Conservation (phyloP, 2,329 filamentous ascomycete genomes). For the Microdochium bolleyi region DNA sequence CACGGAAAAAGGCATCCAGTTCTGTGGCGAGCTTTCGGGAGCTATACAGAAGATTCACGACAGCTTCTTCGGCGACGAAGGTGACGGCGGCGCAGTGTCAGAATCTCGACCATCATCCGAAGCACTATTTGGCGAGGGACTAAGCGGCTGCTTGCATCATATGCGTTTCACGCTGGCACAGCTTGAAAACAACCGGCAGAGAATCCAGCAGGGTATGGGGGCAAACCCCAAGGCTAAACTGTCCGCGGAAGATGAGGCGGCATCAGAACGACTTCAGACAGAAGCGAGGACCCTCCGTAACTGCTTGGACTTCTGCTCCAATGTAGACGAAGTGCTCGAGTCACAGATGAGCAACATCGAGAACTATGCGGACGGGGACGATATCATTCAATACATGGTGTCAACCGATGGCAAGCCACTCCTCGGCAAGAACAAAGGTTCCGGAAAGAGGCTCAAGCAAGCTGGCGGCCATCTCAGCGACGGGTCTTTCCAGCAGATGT, state of each 20-base stretch:
- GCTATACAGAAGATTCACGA: conserved; percentile 1
- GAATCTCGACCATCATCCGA: background rate
- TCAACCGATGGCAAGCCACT: conserved; percentile 1
- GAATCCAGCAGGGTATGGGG: background rate
- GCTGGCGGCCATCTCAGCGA: conserved; percentile 1
- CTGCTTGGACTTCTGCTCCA: conserved; percentile 1
- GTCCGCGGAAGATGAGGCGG: background rate
- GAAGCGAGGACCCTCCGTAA: conserved; percentile 1
- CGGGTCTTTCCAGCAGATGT: conserved; percentile 1
- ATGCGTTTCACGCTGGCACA: conserved; percentile 2
- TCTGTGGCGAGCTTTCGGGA: conserved; percentile 1
- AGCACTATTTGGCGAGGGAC: conserved; percentile 1
- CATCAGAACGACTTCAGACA: background rate
- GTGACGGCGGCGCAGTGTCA: too few species aligned
- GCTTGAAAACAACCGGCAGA: background rate
- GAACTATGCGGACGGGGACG: conserved; percentile 1
- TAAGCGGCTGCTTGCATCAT: conserved; percentile 1
- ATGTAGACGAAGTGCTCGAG: conserved; percentile 2
- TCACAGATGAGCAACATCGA: conserved; percentile 3
- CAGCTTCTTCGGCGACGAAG: conserved; percentile 1
- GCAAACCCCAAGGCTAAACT: background rate
- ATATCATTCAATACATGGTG: conserved; percentile 1
- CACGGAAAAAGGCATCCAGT: conserved; percentile 1
- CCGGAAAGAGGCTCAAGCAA: background rate
- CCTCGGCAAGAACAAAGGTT: conserved; percentile 1